Percentiles rank a stretch among this genome's conserved stretches.
phyloP scores from a whole-genome alignment of 495 filamentous ascomycete genomes.

The Chaetomidium leptoderma region DNA sequence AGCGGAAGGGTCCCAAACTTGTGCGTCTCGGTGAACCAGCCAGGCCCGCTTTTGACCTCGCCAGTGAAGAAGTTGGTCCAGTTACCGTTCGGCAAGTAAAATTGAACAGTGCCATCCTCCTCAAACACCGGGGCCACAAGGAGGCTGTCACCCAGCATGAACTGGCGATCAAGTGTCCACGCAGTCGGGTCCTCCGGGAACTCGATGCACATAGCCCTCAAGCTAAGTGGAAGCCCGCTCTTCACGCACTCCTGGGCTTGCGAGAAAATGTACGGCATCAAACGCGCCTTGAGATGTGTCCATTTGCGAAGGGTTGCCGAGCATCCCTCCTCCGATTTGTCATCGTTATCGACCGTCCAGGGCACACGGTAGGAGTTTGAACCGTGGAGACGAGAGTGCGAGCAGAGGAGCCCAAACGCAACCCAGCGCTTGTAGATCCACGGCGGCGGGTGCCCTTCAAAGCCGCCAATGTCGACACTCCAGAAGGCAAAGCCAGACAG shows the following conservation, averaged over 20 bases:
- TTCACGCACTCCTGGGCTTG: constrained; percentile 47
- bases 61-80: constrained; percentile 54
- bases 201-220: constrained; percentile 61
- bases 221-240: constrained; percentile 48
- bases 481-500: constrained; percentile 66
- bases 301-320: constrained; percentile 54
- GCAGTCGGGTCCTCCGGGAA: constrained; percentile 60
- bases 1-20: constrained; percentile 45
- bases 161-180: constrained; percentile 62
- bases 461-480: constrained; percentile 68
- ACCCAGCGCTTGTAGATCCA: constrained; percentile 76
- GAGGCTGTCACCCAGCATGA: constrained; percentile 58
- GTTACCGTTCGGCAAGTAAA: constrained; percentile 57
- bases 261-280: constrained; percentile 60
- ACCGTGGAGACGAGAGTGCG: constrained; percentile 64
- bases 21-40: constrained; percentile 48
- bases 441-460: constrained; percentile 62
- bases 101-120: constrained; percentile 54
- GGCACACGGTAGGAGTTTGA: constrained; percentile 64
- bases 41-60: constrained; percentile 42
- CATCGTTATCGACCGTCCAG: constrained; percentile 64
- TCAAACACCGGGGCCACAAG: constrained; percentile 60
- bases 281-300: constrained; percentile 56
- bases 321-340: constrained; percentile 43
- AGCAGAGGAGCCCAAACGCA: constrained; percentile 64